These are phyloP conservation scores for Raffaelea deltoideospora DNA, from an alignment of 2,329 filamentous ascomycete genomes.

Conservation along the genomic window DNA sequence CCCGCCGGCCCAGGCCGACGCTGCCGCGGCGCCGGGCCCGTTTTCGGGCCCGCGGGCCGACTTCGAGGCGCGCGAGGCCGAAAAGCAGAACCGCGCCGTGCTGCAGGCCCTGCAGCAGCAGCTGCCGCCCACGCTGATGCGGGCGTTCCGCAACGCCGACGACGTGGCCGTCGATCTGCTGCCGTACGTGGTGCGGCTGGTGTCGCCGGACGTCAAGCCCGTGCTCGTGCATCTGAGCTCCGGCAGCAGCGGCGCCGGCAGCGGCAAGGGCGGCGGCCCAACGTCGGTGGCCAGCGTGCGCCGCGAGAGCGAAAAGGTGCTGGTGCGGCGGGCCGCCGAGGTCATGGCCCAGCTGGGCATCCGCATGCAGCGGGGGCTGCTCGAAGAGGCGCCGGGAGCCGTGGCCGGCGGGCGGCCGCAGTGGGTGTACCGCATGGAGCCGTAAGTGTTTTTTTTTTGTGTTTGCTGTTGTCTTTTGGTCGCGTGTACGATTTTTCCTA, in stretches of 20 bases:
- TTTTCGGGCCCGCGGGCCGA: slow-evolving; percentile 75
- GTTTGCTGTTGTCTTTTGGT: not conserved
- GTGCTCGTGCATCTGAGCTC: slow-evolving; percentile 58
- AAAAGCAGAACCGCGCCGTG: slow-evolving; percentile 61
- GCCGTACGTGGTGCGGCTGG: slow-evolving; percentile 68
- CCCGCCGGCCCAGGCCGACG: slow-evolving; percentile 30
- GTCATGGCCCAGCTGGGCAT: slow-evolving; percentile 76
- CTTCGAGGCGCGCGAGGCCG: slow-evolving; percentile 64
- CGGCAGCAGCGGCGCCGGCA: slow-evolving; percentile 45
- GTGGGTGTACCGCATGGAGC: slow-evolving; percentile 91
- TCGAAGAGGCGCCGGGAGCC: slow-evolving; percentile 40
- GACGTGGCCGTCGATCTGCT: slow-evolving; percentile 69
- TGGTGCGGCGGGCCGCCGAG: slow-evolving; percentile 66
- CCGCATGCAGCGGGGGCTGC: slow-evolving; percentile 61
- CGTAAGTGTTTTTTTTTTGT: slow-evolving; percentile 39
- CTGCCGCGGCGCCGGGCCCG: slow-evolving; percentile 39
- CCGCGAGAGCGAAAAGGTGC: slow-evolving; percentile 66
- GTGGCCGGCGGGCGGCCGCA: slow-evolving; percentile 39
- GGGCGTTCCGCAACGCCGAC: slow-evolving; percentile 65
- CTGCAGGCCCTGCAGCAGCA: slow-evolving; percentile 59
- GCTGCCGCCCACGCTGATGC: slow-evolving; percentile 54
- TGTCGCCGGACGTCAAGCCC: slow-evolving; percentile 82
- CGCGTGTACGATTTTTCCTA: no score
- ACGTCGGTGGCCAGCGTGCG: slow-evolving; percentile 59
- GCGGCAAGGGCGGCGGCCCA: slow-evolving; percentile 46